A percentile compares a stretch with the other conserved stretches of the same genome.
Evolutionary conservation across 495 filamentous ascomycete species (phyloP).

Genomic region (Trichocladium uniseriatum): DNA sequence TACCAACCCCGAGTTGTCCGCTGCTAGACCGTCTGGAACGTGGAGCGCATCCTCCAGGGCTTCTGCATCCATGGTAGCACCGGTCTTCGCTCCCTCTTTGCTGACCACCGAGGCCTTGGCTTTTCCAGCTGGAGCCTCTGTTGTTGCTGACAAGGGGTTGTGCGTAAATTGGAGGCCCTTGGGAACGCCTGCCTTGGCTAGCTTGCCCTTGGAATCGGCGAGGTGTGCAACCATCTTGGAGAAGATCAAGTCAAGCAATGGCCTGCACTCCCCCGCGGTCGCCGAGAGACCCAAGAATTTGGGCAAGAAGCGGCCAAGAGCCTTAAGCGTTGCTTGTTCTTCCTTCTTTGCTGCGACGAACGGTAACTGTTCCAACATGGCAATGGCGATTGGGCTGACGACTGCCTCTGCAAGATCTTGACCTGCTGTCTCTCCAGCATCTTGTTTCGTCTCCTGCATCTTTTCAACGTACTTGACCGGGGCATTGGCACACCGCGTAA

Average conservation of each 20-base stretch:
- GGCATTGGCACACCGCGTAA: conserved; percentile 55
- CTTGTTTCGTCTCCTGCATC: conserved; percentile 29
- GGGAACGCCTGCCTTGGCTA: conserved; percentile 11
- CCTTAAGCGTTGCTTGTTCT: conserved; percentile 26
- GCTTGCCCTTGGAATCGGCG: conserved; percentile 10
- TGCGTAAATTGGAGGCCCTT: conserved; percentile 8
- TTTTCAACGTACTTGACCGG: conserved; percentile 66
- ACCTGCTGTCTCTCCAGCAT: conserved; percentile 13
- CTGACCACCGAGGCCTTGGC: neutral
- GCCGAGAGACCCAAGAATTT: conserved; percentile 44
- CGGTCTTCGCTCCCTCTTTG: neutral
- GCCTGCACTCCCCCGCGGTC: conserved; percentile 31
- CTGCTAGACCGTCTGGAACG: conserved; percentile 28
- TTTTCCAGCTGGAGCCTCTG: neutral
- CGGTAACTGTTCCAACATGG: conserved; percentile 67
- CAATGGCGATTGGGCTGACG: conserved; percentile 47
- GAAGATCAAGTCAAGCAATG: conserved; percentile 29
- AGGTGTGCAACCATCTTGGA: conserved; percentile 21
- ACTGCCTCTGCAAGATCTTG: neutral
- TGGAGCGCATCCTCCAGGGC: conserved; percentile 27
- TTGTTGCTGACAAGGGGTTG: conserved; percentile 7
- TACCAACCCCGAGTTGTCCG: conserved; percentile 49
- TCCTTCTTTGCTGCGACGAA: conserved; percentile 47
- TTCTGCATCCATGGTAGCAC: conserved; percentile 6
- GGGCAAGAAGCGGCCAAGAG: conserved; percentile 48